Evolutionary conservation across 768 basidiomycete genomes (phyloP).

Genomic region (Naganishia randhawae): DNA sequence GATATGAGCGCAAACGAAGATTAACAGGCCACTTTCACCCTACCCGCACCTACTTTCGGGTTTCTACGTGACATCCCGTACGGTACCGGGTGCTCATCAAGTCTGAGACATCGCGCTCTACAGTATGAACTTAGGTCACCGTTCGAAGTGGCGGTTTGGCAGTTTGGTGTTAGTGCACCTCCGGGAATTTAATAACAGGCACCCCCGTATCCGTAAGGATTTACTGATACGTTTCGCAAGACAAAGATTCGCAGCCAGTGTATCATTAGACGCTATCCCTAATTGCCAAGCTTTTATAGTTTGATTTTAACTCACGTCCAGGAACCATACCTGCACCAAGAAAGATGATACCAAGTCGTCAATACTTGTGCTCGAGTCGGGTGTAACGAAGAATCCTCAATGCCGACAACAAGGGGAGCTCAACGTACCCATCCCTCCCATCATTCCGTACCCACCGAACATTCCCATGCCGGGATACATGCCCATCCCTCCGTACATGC

Average conservation of each 20-base stretch:
- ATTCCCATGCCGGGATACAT: slow-evolving; percentile 24
- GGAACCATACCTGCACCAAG: slow-evolving; percentile 2
- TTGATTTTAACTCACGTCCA: neutral
- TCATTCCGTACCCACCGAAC: slow-evolving; percentile 22
- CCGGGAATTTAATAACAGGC: neutral
- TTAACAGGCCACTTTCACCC: neutral
- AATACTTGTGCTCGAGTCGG: neutral
- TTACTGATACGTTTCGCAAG: neutral
- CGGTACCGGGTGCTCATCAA: no score
- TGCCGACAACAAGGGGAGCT: neutral
- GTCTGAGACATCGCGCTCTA: no score
- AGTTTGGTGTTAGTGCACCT: neutral
- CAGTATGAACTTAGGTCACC: no score
- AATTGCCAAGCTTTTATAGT: no score
- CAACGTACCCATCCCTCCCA: slow-evolving; percentile 22
- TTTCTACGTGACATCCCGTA: no score
- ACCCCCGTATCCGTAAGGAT: slow-evolving; percentile 18
- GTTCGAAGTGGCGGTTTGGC: no score
- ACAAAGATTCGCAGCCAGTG: neutral
- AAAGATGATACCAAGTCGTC: neutral
- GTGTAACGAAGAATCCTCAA: neutral
- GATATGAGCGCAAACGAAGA: neutral
- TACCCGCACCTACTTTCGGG: no score
- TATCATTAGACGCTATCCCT: no score
- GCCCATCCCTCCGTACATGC: slow-evolving; percentile 5